Percentiles rank a stretch among this genome's conserved stretches.
These are phyloP conservation scores for Candida xiaguanensis DNA, from an alignment of 805 yeast genomes.

Conservation along the genomic window DNA sequence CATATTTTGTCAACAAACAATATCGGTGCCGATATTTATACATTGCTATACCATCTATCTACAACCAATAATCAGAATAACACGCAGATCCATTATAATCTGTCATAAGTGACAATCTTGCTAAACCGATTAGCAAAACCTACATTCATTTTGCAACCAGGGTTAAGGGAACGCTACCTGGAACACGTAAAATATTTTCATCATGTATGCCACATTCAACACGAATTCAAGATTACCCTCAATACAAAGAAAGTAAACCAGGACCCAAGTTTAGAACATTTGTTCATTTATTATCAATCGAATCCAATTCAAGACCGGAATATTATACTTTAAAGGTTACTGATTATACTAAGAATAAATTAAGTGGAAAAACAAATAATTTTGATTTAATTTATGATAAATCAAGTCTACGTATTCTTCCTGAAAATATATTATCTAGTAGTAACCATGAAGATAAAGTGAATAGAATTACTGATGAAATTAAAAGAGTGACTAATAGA, in stretches of 20 bases:
- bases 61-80: neutral
- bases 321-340: neutral
- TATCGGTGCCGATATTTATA: neutral
- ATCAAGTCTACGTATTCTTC: neutral
- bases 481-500: neutral
- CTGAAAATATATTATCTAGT: conserved; percentile 2
- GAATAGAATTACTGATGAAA: neutral
- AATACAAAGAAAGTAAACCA: neutral
- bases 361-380: conserved; percentile 1
- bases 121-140: too few relatives aligned
- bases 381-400: neutral
- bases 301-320: neutral
- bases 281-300: conserved; percentile 1
- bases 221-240: conserved; percentile 2
- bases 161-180: conserved; percentile 32
- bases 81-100: too few relatives aligned
- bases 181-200: neutral
- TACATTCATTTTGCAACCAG: too few relatives aligned
- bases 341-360: conserved; percentile 4
- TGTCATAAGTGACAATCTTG: too few relatives aligned
- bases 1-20: too few relatives aligned
- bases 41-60: too few relatives aligned
- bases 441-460: conserved; percentile 5
- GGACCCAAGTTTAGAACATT: neutral
- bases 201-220: neutral